Base-by-base conservation (phyloP, 1,139 yeast species). In the Citeromyces hawaiiensis region DNA sequence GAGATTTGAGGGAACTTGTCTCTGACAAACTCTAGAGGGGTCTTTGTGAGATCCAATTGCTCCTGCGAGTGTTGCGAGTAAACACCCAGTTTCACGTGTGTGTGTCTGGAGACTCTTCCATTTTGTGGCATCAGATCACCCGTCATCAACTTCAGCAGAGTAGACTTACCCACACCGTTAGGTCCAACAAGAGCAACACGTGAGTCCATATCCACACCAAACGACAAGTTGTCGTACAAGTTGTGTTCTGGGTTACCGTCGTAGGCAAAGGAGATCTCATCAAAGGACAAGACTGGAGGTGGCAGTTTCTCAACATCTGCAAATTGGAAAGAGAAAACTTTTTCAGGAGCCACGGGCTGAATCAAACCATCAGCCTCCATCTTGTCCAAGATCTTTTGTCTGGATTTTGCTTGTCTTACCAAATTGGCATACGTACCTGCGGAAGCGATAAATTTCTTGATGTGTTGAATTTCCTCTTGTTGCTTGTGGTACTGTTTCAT, bases 371-470 rank as follows among this genome's bases (percentile, higher is more conserved):
- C 98, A 51, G 98, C 98, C 68, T 91, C 98, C 98, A 91, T 93
- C 79, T 93, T 93, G 67, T 91, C 98, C 64, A 91, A 74, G 60
- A 91, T 93, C 80, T 93, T 91, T 74, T 93, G 98, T 70, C 97
- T 86, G 37, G 98, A 91, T 66, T 91, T 91, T 48, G 99, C 99
- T 69, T 91, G 98, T 64, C 83, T 85, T 44, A 93, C 98, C 72
- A 91, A 74, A 68, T 93, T 93, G 47, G 99, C 98, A 68, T 91
- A 93, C 45, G 98, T 93, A 88, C 99, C 98, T 47, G 98, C 98
- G 52, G 96, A 83, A 40, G 98, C 98, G 68, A 91, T 93, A 61
- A 91, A 91, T 69, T 91, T 91, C 74, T 91, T 93, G 65, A 93
- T 93, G 65, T 91, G 98, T 36, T 80, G 87, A 59, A 93, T 91